Evolutionary conservation across 495 filamentous ascomycete genomes (phyloP).

Genomic region (Tricharina praecox): DNA sequence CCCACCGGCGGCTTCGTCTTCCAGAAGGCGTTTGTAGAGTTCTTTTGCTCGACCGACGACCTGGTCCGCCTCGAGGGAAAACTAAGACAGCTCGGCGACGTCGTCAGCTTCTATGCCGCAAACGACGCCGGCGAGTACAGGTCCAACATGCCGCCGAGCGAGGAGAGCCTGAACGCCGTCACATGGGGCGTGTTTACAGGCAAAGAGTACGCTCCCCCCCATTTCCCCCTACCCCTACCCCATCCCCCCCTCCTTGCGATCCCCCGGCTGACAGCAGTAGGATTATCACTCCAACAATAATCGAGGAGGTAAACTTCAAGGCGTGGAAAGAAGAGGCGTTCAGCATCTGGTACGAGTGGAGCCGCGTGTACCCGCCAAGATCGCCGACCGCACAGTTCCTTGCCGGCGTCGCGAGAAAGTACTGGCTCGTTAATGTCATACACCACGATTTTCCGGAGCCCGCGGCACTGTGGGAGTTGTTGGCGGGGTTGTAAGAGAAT

Average conservation of each 20-base stretch:
- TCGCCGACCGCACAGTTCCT: conserved; percentile 51
- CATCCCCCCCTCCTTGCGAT: too few species aligned
- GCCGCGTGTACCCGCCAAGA: conserved; percentile 54
- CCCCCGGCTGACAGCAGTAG: conserved; percentile 4
- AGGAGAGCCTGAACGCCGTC: conserved; percentile 67
- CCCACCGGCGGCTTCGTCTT: conserved; percentile 87
- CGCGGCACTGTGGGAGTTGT: conserved; percentile 46
- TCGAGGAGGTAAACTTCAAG: conserved; percentile 86
- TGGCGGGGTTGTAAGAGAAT: conserved; percentile 22
- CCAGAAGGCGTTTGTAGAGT: conserved; percentile 95
- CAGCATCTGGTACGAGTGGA: conserved; percentile 89
- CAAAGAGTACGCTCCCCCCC: conserved; percentile 42
- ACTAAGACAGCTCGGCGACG: conserved; percentile 39
- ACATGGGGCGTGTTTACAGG: conserved; percentile 94
- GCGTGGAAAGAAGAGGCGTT: conserved; percentile 95
- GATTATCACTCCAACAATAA: conserved; percentile 92
- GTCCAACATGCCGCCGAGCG: conserved; percentile 19
- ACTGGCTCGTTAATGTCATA: conserved; percentile 82
- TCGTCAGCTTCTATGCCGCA: conserved; percentile 67
- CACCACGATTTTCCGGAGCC: conserved; percentile 62
- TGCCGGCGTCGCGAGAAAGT: conserved; percentile 44
- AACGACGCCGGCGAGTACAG: conserved; percentile 35
- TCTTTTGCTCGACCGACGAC: conserved; percentile 60
- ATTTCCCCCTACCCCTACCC: not conserved
- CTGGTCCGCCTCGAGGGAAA: conserved; percentile 47